phyloP scores from a whole-genome alignment of 2,329 filamentous ascomycete genomes.

The Trichophyton equinum region DNA sequence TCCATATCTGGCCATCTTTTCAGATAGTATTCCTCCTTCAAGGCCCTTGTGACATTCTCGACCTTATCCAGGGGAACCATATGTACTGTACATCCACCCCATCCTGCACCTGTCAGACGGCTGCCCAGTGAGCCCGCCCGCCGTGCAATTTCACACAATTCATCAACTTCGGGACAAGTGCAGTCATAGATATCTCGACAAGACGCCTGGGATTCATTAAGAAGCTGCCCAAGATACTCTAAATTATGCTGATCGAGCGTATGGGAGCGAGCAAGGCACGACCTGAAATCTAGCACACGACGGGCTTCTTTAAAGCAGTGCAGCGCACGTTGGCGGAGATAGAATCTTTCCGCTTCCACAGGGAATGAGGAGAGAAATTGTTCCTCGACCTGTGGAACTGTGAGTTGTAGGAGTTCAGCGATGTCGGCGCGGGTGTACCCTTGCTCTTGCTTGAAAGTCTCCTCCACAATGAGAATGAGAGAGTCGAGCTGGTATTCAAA shows the following conservation, averaged over 20 bases:
- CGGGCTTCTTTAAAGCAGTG: constrained; percentile 87
- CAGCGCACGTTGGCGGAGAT: constrained; percentile 71
- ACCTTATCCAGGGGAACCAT: constrained; percentile 76
- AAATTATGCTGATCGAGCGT: constrained; percentile 54
- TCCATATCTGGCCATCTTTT: constrained; percentile 56
- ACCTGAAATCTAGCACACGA: constrained; percentile 72
- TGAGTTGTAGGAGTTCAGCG: constrained; percentile 55
- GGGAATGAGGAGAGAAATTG: constrained; percentile 81
- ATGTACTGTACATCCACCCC: constrained; percentile 94
- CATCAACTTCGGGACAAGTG: constrained; percentile 83
- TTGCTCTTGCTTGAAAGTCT: constrained; percentile 61
- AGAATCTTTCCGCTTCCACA: constrained; percentile 75
- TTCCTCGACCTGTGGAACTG: constrained; percentile 57
- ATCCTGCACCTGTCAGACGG: constrained; percentile 81
- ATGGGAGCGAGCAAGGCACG: constrained; percentile 50
- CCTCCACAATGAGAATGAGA: constrained; percentile 55
- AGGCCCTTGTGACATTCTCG: constrained; percentile 59
- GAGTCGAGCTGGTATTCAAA: constrained; percentile 58
- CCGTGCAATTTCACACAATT: constrained; percentile 68
- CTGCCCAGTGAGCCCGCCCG: constrained; percentile 72
- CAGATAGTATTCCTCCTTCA: constrained; percentile 71
- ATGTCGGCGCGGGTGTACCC: constrained; percentile 86
- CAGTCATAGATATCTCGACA: constrained; percentile 84
- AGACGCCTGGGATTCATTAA: constrained; percentile 82
- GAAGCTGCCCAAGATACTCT: constrained; percentile 59